These are phyloP conservation scores for Escallonia herrerae DNA, from an alignment of 129 eudicot species.

Conservation along the genomic window DNA sequence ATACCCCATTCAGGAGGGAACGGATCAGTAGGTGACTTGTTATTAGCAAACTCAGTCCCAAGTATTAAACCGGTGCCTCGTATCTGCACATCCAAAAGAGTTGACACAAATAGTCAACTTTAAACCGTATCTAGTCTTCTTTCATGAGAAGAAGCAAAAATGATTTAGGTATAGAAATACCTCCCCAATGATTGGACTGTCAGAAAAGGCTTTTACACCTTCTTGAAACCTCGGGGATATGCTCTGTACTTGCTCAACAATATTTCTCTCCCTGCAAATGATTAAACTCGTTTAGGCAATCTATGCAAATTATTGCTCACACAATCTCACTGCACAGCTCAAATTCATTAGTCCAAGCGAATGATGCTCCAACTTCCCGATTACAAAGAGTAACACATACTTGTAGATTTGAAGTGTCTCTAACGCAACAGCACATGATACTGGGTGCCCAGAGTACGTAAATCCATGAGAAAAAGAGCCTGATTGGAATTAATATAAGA, in stretches of 20 bases:
- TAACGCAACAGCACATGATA: constrained; percentile 90
- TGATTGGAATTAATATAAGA: constrained; percentile 9
- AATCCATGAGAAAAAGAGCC: constrained; percentile 93
- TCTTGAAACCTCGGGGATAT: constrained; percentile 55
- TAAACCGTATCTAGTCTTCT: not conserved
- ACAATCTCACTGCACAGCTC: no score
- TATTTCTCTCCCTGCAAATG: constrained; percentile 48
- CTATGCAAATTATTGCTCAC: no score
- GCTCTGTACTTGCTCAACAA: constrained; percentile 39
- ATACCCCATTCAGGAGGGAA: constrained; percentile 68
- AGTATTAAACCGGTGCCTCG: constrained; percentile 57
- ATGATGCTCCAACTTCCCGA: no score
- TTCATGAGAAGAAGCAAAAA: not conserved
- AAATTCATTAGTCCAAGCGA: no score
- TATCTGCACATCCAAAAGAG: constrained; percentile 28
- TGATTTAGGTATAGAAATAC: constrained; percentile 11
- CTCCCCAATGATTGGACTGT: constrained; percentile 62
- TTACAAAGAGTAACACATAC: constrained; percentile 28
- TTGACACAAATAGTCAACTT: not conserved
- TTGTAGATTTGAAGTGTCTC: constrained; percentile 84
- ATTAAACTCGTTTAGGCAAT: no score
- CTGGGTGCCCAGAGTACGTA: constrained; percentile 96
- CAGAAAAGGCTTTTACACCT: constrained; percentile 43
- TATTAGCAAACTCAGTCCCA: constrained; percentile 57
- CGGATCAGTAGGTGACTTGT: constrained; percentile 53